Evolutionary conservation across 805 yeast species (phyloP), one percentile per base, ranked within the genome.

Genomic region (Maudiozyma pseudohumilis): DNA sequence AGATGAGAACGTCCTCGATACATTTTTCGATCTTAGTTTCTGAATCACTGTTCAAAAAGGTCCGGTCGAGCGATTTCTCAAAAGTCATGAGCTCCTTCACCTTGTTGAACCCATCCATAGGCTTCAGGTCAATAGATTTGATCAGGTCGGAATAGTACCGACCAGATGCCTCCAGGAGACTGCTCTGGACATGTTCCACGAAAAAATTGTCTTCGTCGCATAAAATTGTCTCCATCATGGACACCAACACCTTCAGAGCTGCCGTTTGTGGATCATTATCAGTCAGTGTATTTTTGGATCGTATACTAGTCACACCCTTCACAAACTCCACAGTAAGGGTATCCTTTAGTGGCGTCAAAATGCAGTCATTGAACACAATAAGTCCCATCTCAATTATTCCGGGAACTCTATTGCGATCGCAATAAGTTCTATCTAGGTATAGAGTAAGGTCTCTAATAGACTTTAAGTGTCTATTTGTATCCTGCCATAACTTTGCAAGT

Each of bases 341-440:
- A 37, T 68, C 63, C 34, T 67, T 52, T 25, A 74, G 62, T 34
- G 64, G 60, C 41, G 71, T 69, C 25, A 87, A 59, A 6, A 86
- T 66, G 19, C 66, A 61, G 27, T 74, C 77, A 41, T 80, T 71
- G 55, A 85, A 87, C 7, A 77, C 56, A 23, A 69, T 70, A 18
- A 86, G 65, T 0, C 95, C 94, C 34, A 78, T 66, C 52, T 87
- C 95, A 51, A 78, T 80, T 2, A 80, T 68, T 40, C 77, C 62
- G 4, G 81, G 75, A 35, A 75, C 61, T 47, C 74, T 77, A 39
- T 68, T 65, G 45, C 80, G 88, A 46, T 75, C 77, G 20, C 87
- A 82, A 48, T 82, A 86, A 0, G 84, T 95, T 31, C 94, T 70
- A 53, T 87, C 94, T 53, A 88, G 59, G 52, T 87, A 87, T 82